Base-by-base conservation (phyloP, 2,329 filamentous ascomycete species). In the Fusarium phyllophilum region DNA sequence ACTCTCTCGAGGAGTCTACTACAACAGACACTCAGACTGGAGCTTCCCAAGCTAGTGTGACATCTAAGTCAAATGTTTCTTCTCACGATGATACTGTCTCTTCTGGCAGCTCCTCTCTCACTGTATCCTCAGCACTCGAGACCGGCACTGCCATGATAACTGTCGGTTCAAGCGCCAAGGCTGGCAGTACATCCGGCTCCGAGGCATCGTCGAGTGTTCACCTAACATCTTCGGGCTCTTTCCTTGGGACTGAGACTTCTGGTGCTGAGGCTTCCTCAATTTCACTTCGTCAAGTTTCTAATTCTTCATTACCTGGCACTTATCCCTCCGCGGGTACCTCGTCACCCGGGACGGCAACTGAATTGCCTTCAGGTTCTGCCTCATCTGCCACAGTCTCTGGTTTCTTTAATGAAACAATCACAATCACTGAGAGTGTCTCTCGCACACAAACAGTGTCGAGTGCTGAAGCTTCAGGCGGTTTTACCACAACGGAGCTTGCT, bases 161-260 rank as follows among this genome's bases (percentile, higher is more conserved):
- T n/a, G 69, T 52, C 42, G 74, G 65, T 41, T 76, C 74, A 38
- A 76, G 74, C 44, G 74, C 61, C 44, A 58, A 59, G 48, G 74
- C 72, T 64, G 68, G 72, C 54, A 71, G 68, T 49, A 57, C 38
- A 55, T 72, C 74, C 46, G 55, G 45, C 44, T 65, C 65, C 20
- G 41, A 68, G 39, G 48, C 45, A 44, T 48, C 34, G 22, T 65
- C 74, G 36, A 49, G 48, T 26, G 39, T 42, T 39, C 34, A n/a
- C 26, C 34, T 63, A n/a, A 66, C 68, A 24, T 34, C 41, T 42
- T 60, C 48, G 36, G 38, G n/a, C 12, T 65, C 71, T 36, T 59
- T 48, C 34, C 45, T 31, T 49, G 38, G 41, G 20, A 62, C 62
- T 20, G 58, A 41, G 20, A 49, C 54, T n/a, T 34, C 63, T 44